These are phyloP conservation scores for Amauroascus verrucosus DNA, from an alignment of 2,329 filamentous ascomycete species.

Conservation along the genomic window DNA sequence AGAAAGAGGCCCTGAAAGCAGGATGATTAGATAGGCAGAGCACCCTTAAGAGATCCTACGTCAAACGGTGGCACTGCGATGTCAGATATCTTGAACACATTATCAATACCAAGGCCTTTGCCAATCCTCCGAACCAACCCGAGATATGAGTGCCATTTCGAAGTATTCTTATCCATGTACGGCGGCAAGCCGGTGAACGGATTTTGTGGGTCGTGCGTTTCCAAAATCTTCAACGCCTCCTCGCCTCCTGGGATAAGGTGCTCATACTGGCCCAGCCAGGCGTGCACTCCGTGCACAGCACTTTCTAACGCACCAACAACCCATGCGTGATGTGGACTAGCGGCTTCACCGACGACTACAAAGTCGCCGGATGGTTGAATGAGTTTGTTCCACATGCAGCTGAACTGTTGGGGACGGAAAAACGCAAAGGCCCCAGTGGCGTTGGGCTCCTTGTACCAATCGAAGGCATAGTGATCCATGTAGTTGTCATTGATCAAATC, in stretches of 20 bases:
- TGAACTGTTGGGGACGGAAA: slow-evolving; percentile 1
- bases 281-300: not conserved
- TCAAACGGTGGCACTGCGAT: no score
- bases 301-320: not conserved
- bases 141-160: not conserved
- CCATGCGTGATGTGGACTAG: not conserved
- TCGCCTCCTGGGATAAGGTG: not conserved
- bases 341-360: not conserved
- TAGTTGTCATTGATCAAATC: not conserved
- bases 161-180: not conserved
- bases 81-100: not conserved
- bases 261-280: not conserved
- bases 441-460: slow-evolving; percentile 1
- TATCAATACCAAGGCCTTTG: not conserved
- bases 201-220: not conserved
- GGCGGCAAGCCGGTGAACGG: not conserved
- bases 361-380: slow-evolving; percentile 1
- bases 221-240: not conserved
- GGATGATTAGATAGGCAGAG: not conserved
- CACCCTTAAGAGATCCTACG: no score
- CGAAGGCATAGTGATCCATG: not conserved
- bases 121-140: not conserved
- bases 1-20: not conserved
- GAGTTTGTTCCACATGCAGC: not conserved
- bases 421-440: not conserved